Base-by-base conservation (phyloP, 345 rosid genomes). In the Gossypium raimondii region DNA sequence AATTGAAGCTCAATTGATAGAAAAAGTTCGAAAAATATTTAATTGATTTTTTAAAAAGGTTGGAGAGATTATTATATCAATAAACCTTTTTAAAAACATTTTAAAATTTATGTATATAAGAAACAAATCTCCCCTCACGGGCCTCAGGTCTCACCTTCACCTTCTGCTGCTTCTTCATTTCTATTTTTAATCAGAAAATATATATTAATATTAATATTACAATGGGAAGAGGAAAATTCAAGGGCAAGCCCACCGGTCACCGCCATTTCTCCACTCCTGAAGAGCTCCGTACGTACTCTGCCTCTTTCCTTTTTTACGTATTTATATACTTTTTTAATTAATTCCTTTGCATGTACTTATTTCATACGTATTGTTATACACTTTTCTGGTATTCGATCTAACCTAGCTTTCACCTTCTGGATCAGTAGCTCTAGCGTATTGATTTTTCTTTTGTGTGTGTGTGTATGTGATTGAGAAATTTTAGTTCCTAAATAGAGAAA, bases 221-320 rank as follows among this genome's bases (percentile, higher is more conserved):
- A 10, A 89, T 87, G 91, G 90, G 89, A 72, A 86, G 91, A 83
- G 93, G 91, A 72, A 89, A 87, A 82, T 89, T 86, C 80, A 87
- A 89, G 87, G 93, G 89, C 27, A 89, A 89, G 78, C 93, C 93
- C 47, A 89, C 93, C 24, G 91, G 93, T 73, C 89, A 84, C 66
- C 91, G 90, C 83, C 87, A 82, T 38, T 89, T 89, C 89, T 89
- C 91, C 10, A 84, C 89, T 16, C 88, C 87, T 22, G 91, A 89
- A 84, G 91, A 89, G 71, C 77, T 89, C 34, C 85, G 91, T 87
- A 84, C n/a, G 18, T 8, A 3, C 14, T 67, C 62, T n/a, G 4
- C 24, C 58, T 55, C 11, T 55, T 55, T 7, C 24, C 7, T 38
- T 22, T 29, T 16, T 9, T 50, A 1, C 1, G 38, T n/a, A 3